These are phyloP conservation scores for Scutellaria minor DNA, from an alignment of 257 asterid species.

Conservation along the genomic window DNA sequence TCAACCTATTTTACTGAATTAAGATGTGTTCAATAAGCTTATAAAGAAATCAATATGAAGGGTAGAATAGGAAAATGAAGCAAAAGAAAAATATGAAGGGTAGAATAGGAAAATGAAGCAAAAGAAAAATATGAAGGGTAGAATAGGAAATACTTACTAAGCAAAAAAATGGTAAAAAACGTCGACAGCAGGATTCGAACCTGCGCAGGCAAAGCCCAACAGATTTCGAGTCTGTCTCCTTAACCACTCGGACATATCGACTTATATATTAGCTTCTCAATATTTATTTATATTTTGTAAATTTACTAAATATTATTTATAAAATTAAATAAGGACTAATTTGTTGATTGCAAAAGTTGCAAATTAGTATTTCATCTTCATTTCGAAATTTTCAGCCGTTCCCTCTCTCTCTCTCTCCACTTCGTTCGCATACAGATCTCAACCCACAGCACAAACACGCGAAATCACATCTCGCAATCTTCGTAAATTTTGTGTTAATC, in stretches of 20 bases:
- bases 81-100: no score
- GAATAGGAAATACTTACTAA: not conserved
- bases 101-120: no score
- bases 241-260: conserved; percentile 96
- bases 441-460: not conserved
- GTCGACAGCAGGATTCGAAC: conserved; percentile 70
- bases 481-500: not conserved
- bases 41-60: no score
- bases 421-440: conserved; percentile 10
- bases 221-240: conserved; percentile 90
- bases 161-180: not conserved
- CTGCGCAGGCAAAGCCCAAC: conserved; percentile 69
- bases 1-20: no score
- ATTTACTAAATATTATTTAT: no score
- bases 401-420: not conserved
- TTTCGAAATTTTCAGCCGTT: conserved; percentile 7
- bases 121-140: not conserved
- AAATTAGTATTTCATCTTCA: not conserved
- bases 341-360: not conserved
- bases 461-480: conserved; percentile 15
- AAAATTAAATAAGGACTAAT: not conserved
- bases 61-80: no score
- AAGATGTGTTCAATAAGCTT: no score
- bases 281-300: no score
- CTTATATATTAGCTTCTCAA: not conserved